Percentiles rank a stretch among this genome's conserved stretches.
These are phyloP conservation scores for Fusarium gaditjirri DNA, from an alignment of 2,329 filamentous ascomycete species.

Conservation along the genomic window DNA sequence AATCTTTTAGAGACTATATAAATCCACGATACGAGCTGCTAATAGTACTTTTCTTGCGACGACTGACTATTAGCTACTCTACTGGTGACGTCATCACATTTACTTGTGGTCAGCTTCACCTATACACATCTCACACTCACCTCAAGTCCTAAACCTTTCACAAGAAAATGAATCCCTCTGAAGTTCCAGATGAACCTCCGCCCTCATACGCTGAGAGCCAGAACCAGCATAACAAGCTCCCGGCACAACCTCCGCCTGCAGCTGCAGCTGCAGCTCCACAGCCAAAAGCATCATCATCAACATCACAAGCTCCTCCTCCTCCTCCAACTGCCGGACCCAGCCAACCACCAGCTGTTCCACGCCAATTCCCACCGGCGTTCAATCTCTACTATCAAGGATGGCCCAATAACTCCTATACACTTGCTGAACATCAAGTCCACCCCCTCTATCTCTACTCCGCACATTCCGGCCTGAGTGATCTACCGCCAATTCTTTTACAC, in stretches of 20 bases:
- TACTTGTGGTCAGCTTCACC: neutral
- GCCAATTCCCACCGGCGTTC: slow-evolving; percentile 37
- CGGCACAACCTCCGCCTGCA: neutral
- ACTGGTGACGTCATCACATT: neutral
- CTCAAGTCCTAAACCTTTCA: neutral
- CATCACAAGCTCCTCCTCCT: neutral
- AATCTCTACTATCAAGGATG: slow-evolving; percentile 33
- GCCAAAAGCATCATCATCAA: neutral
- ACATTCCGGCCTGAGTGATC: slow-evolving; percentile 20
- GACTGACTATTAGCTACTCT: neutral
- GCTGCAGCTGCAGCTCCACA: neutral
- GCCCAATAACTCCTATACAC: slow-evolving; percentile 1
- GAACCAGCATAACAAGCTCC: neutral
- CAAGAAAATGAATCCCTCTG: slow-evolving; percentile 1
- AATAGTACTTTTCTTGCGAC: neutral
- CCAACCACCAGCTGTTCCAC: slow-evolving; percentile 3
- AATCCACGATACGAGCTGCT: neutral
- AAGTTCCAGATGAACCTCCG: slow-evolving; percentile 12
- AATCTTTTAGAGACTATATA: neutral
- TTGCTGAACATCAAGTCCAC: slow-evolving; percentile 35
- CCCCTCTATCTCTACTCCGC: slow-evolving; percentile 36
- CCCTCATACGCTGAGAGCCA: slow-evolving; percentile 25
- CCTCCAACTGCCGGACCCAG: neutral
- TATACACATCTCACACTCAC: neutral
- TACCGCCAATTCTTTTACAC: slow-evolving; percentile 36